Conservation (phyloP, 2,329 filamentous ascomycete species). For the Fusarium keratoplasticum region DNA sequence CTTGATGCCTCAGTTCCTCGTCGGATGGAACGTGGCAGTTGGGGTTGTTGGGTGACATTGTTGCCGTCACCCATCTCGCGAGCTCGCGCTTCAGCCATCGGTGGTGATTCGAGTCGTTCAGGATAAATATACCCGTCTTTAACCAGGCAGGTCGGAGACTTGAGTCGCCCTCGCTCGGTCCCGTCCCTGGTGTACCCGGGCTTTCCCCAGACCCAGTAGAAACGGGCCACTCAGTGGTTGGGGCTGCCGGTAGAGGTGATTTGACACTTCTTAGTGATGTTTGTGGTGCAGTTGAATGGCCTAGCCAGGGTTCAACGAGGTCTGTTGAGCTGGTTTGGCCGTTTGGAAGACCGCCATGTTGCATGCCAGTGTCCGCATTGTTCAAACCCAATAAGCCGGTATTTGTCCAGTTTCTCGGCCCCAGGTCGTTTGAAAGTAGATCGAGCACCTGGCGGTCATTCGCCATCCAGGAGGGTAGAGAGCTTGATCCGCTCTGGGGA, state of each 20-base stretch:
- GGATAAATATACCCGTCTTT: constrained; percentile 25
- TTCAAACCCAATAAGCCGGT: not conserved
- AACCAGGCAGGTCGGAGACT: constrained; percentile 29
- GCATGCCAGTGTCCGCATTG: not conserved
- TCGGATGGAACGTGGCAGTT: constrained; percentile 50
- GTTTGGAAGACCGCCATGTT: not conserved
- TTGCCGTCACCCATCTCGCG: constrained; percentile 42
- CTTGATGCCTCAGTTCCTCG: constrained; percentile 50
- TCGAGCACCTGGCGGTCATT: not conserved
- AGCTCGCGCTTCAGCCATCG: constrained; percentile 41
- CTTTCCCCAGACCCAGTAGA: not conserved
- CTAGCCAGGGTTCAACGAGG: not conserved
- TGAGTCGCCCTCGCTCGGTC: not conserved
- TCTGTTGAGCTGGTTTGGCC: not conserved
- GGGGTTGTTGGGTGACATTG: constrained; percentile 50
- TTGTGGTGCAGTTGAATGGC: not conserved
- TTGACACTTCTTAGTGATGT: not conserved
- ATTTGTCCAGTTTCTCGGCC: not conserved
- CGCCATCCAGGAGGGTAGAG: not conserved
- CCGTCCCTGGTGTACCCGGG: not conserved
- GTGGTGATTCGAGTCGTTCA: constrained; percentile 45
- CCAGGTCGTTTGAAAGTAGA: not conserved
- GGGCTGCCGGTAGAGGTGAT: not conserved
- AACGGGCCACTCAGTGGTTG: not conserved
- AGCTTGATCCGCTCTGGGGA: not conserved